Percentiles rank a stretch among this genome's conserved stretches.
phyloP scores from a whole-genome alignment of 768 basidiomycete species.

The Leccinellum albellum region DNA sequence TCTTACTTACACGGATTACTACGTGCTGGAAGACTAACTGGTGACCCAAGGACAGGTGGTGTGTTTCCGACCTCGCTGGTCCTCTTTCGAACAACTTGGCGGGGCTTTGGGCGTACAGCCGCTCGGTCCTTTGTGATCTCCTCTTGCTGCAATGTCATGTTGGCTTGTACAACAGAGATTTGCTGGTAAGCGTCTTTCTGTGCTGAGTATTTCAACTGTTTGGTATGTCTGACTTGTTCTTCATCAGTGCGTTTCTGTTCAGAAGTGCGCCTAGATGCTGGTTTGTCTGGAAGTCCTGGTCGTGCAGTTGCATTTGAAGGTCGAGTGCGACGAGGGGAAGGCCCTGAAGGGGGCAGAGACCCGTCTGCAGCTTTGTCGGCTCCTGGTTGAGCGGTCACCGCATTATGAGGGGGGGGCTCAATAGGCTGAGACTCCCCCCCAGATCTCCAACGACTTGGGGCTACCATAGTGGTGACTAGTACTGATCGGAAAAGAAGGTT shows the following conservation, averaged over 20 bases:
- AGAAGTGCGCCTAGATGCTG: not conserved
- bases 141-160: not conserved
- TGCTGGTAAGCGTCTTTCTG: not conserved
- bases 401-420: not conserved
- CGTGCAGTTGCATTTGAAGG: not conserved
- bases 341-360: not conserved
- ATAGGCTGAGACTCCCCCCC: not conserved
- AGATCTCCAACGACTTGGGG: not conserved
- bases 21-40: not conserved
- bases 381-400: not conserved
- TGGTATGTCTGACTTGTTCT: not conserved
- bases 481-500: not conserved
- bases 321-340: not conserved
- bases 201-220: not conserved
- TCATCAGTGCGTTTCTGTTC: not conserved
- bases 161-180: not conserved
- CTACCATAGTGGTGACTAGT: not conserved
- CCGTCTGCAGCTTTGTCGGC: not conserved
- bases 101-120: not conserved
- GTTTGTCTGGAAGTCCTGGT: not conserved
- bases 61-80: not conserved
- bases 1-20: not conserved
- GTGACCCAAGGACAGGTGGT: not conserved
- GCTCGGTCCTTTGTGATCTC: not conserved
- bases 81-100: not conserved